phyloP scores from a whole-genome alignment of 768 basidiomycete species.

The Saitozyma sp. region DNA sequence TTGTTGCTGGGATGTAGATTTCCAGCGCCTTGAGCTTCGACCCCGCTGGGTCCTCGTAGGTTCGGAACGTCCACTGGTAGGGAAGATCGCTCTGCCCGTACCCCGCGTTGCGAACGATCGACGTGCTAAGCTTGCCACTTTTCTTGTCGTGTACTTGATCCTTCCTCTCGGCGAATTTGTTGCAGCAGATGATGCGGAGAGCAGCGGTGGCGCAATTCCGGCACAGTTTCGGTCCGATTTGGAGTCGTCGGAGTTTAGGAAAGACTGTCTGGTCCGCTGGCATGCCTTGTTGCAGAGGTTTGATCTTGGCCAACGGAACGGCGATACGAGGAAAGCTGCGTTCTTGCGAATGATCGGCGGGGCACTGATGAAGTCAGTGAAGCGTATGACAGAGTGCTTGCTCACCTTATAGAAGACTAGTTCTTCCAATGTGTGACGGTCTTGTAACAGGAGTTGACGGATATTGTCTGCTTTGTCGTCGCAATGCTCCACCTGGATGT shows the following conservation, averaged over 20 bases:
- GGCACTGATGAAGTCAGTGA: too few relatives aligned
- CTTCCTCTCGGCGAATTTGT: neutral
- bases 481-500: slow-evolving; percentile 2
- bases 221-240: slow-evolving; percentile 16
- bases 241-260: slow-evolving; percentile 4
- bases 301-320: too few relatives aligned
- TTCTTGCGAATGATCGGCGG: too few relatives aligned
- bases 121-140: too few relatives aligned
- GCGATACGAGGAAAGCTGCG: too few relatives aligned
- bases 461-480: neutral
- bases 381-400: neutral
- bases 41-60: neutral
- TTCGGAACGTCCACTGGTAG: too few relatives aligned
- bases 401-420: slow-evolving; percentile 12
- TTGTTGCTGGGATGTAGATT: neutral
- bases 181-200: neutral
- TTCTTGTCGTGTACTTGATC: too few relatives aligned
- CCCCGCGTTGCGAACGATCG: too few relatives aligned
- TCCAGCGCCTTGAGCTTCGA: slow-evolving; percentile 4
- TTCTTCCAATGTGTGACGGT: slow-evolving; percentile 2
- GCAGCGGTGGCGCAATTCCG: slow-evolving; percentile 4
- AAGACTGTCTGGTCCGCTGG: neutral
- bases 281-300: slow-evolving; percentile 7
- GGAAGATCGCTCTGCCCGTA: too few relatives aligned
- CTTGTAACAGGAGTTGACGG: neutral